Percentiles rank a stretch among this genome's conserved stretches.
These are phyloP conservation scores for Globisporangium echinulatum DNA, from an alignment of 352 stramenopile genomes.

Conservation along the genomic window DNA sequence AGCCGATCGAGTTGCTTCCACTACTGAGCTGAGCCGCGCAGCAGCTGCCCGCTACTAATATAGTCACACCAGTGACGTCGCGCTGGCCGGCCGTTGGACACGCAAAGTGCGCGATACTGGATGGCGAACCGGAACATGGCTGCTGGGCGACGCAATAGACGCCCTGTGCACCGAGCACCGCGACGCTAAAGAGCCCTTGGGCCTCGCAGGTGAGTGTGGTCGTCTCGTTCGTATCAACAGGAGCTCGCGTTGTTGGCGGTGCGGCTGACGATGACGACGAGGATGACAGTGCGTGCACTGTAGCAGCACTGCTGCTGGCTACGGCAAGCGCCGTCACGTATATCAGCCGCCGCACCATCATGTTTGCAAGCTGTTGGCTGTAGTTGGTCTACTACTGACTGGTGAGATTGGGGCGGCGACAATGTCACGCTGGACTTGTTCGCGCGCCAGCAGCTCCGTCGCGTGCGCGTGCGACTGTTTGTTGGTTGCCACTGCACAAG, in stretches of 20 bases:
- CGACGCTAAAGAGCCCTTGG: slow-evolving; percentile 17
- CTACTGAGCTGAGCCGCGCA: slow-evolving; percentile 22
- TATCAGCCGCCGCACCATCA: background rate
- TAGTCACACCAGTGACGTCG: slow-evolving; percentile 2
- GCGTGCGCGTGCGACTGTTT: background rate
- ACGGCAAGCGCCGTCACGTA: background rate
- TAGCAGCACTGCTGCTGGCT: background rate
- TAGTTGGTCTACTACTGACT: background rate
- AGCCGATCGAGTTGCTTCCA: slow-evolving; percentile 23
- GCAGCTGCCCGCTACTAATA: slow-evolving; percentile 30
- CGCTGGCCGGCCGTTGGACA: slow-evolving; percentile 26
- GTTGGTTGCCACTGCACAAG: too few species aligned
- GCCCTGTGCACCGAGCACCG: slow-evolving; percentile 23
- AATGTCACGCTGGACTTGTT: background rate
- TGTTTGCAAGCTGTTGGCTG: too few species aligned
- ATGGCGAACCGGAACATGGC: slow-evolving; percentile 22
- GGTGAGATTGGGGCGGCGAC: too few species aligned
- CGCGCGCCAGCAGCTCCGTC: background rate
- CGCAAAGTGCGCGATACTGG: slow-evolving; percentile 9
- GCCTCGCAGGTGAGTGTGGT: slow-evolving; percentile 6
- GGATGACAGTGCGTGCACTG: background rate
- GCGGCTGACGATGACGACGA: background rate
- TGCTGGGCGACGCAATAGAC: slow-evolving; percentile 32
- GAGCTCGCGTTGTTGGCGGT: background rate
- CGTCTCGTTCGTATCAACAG: slow-evolving; percentile 1